A percentile compares a stretch with the other conserved stretches of the same genome.
These are phyloP conservation scores for Buddleja alternifolia DNA, from an alignment of 257 asterid species.

Conservation along the genomic window DNA sequence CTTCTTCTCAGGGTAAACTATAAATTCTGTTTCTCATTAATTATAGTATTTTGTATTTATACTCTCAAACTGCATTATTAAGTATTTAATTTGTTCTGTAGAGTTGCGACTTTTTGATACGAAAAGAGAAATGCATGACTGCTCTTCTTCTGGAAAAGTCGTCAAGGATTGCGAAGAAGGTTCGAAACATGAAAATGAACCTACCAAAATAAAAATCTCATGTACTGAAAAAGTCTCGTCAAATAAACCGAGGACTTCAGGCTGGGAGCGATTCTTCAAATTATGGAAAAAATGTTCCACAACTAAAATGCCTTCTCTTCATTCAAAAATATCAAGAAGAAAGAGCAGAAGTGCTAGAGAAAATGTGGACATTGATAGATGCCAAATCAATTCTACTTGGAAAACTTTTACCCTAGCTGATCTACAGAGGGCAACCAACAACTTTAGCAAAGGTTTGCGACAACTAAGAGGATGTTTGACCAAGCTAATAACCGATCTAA, in stretches of 20 bases:
- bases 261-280: slow-evolving; percentile 53
- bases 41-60: background rate
- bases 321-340: slow-evolving; percentile 45
- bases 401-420: slow-evolving; percentile 55
- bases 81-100: slow-evolving; percentile 1
- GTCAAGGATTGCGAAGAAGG: slow-evolving; percentile 33
- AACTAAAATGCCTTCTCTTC: slow-evolving; percentile 43
- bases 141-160: slow-evolving; percentile 42
- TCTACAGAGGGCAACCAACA: slow-evolving; percentile 53
- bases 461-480: too few relatives aligned
- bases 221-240: slow-evolving; percentile 4
- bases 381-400: slow-evolving; percentile 46
- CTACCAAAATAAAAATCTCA: background rate
- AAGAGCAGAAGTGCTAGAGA: slow-evolving; percentile 38
- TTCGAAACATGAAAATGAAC: slow-evolving; percentile 3
- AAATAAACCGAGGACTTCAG: slow-evolving; percentile 28
- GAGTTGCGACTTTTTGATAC: slow-evolving; percentile 46
- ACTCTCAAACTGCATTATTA: background rate
- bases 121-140: slow-evolving; percentile 33
- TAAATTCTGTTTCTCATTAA: background rate
- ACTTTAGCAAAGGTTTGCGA: slow-evolving; percentile 56
- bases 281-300: slow-evolving; percentile 47
- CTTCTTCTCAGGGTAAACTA: slow-evolving; percentile 57
- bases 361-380: slow-evolving; percentile 15
- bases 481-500: too few relatives aligned